phyloP scores from a whole-genome alignment of 2,329 filamentous ascomycete genomes.

The Aspergillus vadensis region DNA sequence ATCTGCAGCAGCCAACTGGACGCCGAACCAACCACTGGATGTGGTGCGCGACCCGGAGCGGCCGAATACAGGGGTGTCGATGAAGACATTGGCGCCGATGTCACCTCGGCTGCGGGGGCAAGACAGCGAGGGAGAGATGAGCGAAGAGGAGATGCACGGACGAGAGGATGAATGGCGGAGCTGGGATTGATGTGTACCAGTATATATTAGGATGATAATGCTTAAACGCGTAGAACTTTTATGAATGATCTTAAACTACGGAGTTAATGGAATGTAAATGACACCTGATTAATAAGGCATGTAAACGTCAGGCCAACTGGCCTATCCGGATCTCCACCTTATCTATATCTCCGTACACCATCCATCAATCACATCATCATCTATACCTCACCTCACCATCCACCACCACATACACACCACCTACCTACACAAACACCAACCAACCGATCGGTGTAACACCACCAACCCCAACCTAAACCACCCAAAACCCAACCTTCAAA shows the following conservation, averaged over 20 bases:
- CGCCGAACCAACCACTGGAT: conserved; percentile 22
- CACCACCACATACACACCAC: too few relatives aligned
- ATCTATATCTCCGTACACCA: neutral
- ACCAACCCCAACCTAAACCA: too few relatives aligned
- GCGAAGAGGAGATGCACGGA: conserved; percentile 9
- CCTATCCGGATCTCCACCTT: conserved; percentile 5
- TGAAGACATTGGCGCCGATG: conserved; percentile 45
- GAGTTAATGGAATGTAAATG: neutral
- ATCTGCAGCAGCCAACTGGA: conserved; percentile 23
- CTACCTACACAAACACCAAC: neutral
- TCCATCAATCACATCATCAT: neutral
- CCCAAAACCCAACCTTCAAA: too few relatives aligned
- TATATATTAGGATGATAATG: too few relatives aligned
- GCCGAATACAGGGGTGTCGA: conserved; percentile 44
- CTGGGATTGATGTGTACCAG: conserved; percentile 35
- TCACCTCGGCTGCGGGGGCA: conserved; percentile 40
- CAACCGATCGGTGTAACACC: neutral
- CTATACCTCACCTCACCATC: neutral
- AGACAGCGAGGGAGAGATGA: conserved; percentile 13
- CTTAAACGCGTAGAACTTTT: too few relatives aligned
- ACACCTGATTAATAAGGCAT: conserved; percentile 9
- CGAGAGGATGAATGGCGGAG: conserved; percentile 42
- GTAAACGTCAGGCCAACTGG: conserved; percentile 11
- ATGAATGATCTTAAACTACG: neutral
- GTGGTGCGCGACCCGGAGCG: conserved; percentile 30